Conservation (phyloP, 1,139 yeast species). For the Blastobotrys buckinghamii region DNA sequence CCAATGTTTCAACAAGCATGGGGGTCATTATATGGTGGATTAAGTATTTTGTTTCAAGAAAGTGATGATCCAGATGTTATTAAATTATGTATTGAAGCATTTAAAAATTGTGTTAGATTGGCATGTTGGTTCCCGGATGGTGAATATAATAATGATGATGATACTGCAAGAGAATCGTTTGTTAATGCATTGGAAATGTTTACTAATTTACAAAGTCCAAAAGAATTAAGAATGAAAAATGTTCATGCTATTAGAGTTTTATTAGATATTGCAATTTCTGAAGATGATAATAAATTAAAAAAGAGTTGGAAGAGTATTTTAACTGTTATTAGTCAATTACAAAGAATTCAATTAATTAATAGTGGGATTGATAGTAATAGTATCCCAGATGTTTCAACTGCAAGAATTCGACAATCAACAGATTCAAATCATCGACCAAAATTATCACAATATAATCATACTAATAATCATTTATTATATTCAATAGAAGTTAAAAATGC, state of each 20-base stretch:
- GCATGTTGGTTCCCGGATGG: constrained; percentile 71
- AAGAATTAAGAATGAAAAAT: constrained; percentile 74
- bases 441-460: neutral
- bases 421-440: constrained; percentile 28
- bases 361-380: constrained; percentile 82
- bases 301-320: constrained; percentile 82
- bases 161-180: constrained; percentile 59
- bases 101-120: constrained; percentile 72
- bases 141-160: neutral
- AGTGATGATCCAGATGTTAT: constrained; percentile 74
- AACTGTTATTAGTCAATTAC: constrained; percentile 81
- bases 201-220: constrained; percentile 70
- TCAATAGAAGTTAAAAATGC: constrained; percentile 52
- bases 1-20: constrained; percentile 92
- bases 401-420: constrained; percentile 51
- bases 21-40: constrained; percentile 95
- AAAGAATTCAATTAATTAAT: constrained; percentile 80
- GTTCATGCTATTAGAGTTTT: constrained; percentile 72
- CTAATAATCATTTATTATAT: constrained; percentile 20
- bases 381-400: constrained; percentile 80
- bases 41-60: constrained; percentile 89
- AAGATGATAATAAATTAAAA: constrained; percentile 59
- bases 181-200: constrained; percentile 87
- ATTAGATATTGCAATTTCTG: constrained; percentile 70
- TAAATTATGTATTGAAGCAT: constrained; percentile 74